Conservation (phyloP, 2,329 filamentous ascomycete genomes). For the Volutella citrinella region DNA sequence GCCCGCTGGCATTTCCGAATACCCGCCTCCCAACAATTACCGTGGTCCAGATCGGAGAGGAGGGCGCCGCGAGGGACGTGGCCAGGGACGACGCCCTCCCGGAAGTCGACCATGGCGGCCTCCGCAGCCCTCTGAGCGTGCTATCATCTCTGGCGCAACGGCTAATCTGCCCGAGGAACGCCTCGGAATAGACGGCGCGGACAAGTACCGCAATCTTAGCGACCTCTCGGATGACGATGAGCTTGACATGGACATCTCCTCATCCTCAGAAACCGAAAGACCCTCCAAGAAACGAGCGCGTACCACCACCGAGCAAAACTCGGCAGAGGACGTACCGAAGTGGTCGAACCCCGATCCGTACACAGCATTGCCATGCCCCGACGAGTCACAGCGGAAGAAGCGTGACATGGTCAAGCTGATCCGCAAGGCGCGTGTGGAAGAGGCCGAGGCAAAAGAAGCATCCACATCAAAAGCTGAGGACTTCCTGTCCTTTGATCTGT, state of each 20-base stretch:
- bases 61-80: conserved; percentile 9
- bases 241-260: conserved; percentile 62
- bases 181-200: conserved; percentile 41
- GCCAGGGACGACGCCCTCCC: conserved; percentile 22
- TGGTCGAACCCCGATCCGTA: conserved; percentile 98
- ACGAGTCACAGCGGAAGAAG: conserved; percentile 70
- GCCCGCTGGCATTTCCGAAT: conserved; percentile 45
- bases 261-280: conserved; percentile 33
- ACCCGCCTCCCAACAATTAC: conserved; percentile 17
- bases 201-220: conserved; percentile 53
- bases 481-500: conserved; percentile 83
- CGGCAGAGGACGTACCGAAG: conserved; percentile 58
- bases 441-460: conserved; percentile 43
- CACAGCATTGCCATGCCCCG: conserved; percentile 77
- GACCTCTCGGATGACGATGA: conserved; percentile 63
- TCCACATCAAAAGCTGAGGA: conserved; percentile 65
- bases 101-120: conserved; percentile 29
- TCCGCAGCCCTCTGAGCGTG: conserved; percentile 45
- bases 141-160: conserved; percentile 44
- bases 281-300: conserved; percentile 37
- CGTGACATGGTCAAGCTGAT: conserved; percentile 89
- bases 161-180: conserved; percentile 42
- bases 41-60: conserved; percentile 16
- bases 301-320: conserved; percentile 26
- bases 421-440: conserved; percentile 76